Conservation (phyloP, 768 basidiomycete species). For the Favolaschia claudopus region DNA sequence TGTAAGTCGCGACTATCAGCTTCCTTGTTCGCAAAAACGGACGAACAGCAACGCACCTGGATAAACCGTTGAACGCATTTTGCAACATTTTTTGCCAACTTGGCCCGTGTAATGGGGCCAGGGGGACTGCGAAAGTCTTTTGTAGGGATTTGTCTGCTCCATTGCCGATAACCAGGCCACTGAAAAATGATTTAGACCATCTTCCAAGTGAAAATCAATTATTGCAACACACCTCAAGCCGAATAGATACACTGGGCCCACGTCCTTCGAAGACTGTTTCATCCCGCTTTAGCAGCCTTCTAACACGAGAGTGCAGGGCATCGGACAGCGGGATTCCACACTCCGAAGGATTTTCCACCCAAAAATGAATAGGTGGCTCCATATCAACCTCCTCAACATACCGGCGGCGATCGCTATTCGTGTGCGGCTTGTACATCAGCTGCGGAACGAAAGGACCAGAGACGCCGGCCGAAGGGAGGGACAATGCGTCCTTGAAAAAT, state of each 20-base stretch:
- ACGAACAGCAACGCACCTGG: constrained; percentile 49
- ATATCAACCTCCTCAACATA: constrained; percentile 77
- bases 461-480: constrained; percentile 42
- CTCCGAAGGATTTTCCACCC: constrained; percentile 57
- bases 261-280: constrained; percentile 74
- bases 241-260: constrained; percentile 82
- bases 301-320: constrained; percentile 66
- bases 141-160: constrained; percentile 85
- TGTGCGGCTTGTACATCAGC: constrained; percentile 76
- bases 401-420: constrained; percentile 76
- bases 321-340: constrained; percentile 71
- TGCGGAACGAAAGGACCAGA: constrained; percentile 71
- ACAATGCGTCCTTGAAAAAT: constrained; percentile 51
- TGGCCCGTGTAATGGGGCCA: constrained; percentile 76
- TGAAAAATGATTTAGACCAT: constrained; percentile 41
- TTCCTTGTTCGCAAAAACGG: constrained; percentile 10
- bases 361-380: constrained; percentile 71
- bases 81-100: constrained; percentile 82
- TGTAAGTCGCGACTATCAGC: constrained; percentile 32
- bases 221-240: constrained; percentile 70
- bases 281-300: constrained; percentile 62
- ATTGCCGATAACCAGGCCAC: constrained; percentile 84
- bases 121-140: constrained; percentile 83
- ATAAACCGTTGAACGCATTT: constrained; percentile 79
- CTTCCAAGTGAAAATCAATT: too few species aligned